phyloP scores from a whole-genome alignment of 2,329 filamentous ascomycete species.

The Trichophyton equinum region DNA sequence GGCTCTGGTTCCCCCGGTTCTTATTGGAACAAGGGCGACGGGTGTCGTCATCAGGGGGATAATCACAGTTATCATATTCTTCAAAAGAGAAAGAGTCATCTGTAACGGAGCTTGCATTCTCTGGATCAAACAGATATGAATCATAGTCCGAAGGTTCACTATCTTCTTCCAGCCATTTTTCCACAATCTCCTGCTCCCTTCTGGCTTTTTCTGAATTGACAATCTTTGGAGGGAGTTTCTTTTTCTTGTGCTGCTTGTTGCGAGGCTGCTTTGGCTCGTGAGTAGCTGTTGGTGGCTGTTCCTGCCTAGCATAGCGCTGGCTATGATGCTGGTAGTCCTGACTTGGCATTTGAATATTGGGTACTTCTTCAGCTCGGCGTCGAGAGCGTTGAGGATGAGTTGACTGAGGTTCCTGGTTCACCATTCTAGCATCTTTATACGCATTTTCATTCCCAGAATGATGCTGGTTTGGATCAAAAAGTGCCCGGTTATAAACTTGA shows the following conservation, averaged over 20 bases:
- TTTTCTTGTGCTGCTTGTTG: conserved; percentile 3
- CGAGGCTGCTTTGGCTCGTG: not conserved
- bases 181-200: conserved; percentile 6
- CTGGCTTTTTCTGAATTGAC: conserved; percentile 8
- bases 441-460: not conserved
- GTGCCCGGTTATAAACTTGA: not conserved
- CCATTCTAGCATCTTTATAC: not conserved
- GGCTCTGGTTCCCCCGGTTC: not conserved
- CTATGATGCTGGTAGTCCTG: not conserved
- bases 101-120: conserved; percentile 19
- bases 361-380: conserved; percentile 4
- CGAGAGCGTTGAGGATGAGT: not conserved
- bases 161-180: conserved; percentile 14
- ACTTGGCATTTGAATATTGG: not conserved
- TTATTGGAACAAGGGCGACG: conserved; percentile 13
- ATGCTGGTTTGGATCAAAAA: not conserved
- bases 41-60: not conserved
- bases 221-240: conserved; percentile 8
- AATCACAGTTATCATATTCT: conserved; percentile 12
- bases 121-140: conserved; percentile 19
- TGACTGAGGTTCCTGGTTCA: not conserved
- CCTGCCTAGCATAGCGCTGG: not conserved
- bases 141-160: conserved; percentile 22
- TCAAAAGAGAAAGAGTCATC: conserved; percentile 17
- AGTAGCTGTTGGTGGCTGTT: not conserved